phyloP scores from a whole-genome alignment of 768 basidiomycete genomes.

The Trametopsis cervina region DNA sequence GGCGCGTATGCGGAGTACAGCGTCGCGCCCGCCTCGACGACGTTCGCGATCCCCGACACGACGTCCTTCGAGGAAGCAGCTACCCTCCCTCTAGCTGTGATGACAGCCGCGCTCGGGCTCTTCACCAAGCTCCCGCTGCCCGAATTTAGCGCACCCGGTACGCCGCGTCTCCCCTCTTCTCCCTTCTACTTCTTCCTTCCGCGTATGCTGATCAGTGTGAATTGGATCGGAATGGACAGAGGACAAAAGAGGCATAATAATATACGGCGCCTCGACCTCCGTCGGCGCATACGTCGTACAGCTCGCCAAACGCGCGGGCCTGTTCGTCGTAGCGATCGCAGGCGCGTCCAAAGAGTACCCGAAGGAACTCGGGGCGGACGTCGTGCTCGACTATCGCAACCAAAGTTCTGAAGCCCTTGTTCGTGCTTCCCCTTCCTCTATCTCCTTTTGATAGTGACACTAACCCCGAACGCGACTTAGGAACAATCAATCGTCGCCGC shows the following conservation, averaged over 20 bases:
- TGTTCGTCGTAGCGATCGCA: not conserved
- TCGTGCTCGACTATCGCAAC: not conserved
- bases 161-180: slow-evolving; percentile 22
- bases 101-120: slow-evolving; percentile 22
- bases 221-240: no score
- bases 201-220: no score
- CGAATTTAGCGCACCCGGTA: slow-evolving; percentile 2
- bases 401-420: not conserved
- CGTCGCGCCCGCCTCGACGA: slow-evolving; percentile 10
- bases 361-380: not conserved
- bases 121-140: slow-evolving; percentile 1
- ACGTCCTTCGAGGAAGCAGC: slow-evolving; percentile 24
- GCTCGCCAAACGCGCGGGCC: not conserved
- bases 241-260: not conserved
- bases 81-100: slow-evolving; percentile 23
- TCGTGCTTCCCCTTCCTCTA: no score
- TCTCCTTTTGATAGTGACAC: no score
- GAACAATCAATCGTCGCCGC: no score
- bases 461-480: no score
- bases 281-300: not conserved
- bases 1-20: slow-evolving; percentile 21
- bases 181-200: slow-evolving; percentile 17
- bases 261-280: not conserved
- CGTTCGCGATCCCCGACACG: slow-evolving; percentile 18
- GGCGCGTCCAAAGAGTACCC: not conserved